These are phyloP conservation scores for Tricholoma flavovirens DNA, from an alignment of 768 basidiomycete genomes.

Conservation along the genomic window DNA sequence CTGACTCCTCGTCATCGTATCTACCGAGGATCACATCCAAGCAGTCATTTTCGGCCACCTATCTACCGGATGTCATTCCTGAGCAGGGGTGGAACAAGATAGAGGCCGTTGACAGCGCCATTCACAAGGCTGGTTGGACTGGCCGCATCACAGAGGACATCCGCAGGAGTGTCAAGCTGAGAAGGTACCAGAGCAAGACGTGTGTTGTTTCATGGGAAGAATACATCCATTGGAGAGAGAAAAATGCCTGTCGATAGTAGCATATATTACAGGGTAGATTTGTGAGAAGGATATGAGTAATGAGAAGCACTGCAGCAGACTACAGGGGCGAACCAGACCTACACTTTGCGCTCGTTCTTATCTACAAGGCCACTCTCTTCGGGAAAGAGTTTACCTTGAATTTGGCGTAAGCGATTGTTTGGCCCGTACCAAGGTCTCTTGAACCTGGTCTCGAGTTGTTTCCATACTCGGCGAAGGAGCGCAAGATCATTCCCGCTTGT, in stretches of 20 bases:
- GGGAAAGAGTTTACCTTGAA: conserved; percentile 33
- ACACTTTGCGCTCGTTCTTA: background rate
- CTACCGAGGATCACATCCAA: conserved; percentile 50
- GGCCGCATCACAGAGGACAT: conserved; percentile 80
- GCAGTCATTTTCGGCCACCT: conserved; percentile 76
- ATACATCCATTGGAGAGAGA: conserved; percentile 68
- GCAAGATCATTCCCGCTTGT: conserved; percentile 47
- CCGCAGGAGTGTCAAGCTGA: conserved; percentile 66
- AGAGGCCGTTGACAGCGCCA: conserved; percentile 86
- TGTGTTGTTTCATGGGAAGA: conserved; percentile 70
- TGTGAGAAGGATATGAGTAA: background rate
- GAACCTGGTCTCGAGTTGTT: conserved; percentile 50
- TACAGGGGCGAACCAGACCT: background rate
- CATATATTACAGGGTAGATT: conserved; percentile 1
- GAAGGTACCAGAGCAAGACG: conserved; percentile 76
- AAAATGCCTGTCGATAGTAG: conserved; percentile 7
- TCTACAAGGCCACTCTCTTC: background rate
- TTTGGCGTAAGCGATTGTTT: conserved; percentile 35
- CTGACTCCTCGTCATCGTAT: conserved; percentile 58
- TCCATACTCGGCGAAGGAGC: conserved; percentile 53
- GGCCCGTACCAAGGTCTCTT: conserved; percentile 38
- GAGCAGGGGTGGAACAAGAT: conserved; percentile 94
- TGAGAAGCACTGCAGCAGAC: background rate
- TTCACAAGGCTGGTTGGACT: conserved; percentile 89
- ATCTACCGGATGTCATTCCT: conserved; percentile 86